These are phyloP conservation scores for Mitragyna speciosa DNA, from an alignment of 257 asterid genomes.

Conservation along the genomic window DNA sequence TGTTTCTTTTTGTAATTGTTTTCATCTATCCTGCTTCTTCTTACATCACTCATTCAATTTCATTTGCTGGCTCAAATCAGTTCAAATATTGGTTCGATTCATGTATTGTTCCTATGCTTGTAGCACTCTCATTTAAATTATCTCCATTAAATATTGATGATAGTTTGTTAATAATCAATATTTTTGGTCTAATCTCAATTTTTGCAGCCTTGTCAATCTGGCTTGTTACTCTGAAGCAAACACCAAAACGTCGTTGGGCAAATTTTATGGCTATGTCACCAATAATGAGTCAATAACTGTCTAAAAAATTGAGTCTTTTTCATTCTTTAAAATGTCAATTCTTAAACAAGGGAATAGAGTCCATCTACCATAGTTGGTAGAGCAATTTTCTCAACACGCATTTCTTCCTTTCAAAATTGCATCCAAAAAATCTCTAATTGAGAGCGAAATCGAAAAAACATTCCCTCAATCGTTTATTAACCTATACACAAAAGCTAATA, in stretches of 20 bases:
- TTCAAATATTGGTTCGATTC: conserved; percentile 18
- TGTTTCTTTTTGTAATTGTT: too few relatives aligned
- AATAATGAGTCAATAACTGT: neutral
- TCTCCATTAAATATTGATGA: conserved; percentile 18
- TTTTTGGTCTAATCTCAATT: conserved; percentile 4
- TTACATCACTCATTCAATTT: too few relatives aligned
- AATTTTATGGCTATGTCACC: neutral
- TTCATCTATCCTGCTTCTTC: too few relatives aligned
- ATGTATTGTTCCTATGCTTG: conserved; percentile 24
- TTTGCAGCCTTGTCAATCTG: conserved; percentile 7
- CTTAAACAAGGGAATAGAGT: too few relatives aligned
- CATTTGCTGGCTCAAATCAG: conserved; percentile 10
- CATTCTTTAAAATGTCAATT: too few relatives aligned
- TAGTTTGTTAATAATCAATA: conserved; percentile 3
- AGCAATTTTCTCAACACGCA: too few relatives aligned
- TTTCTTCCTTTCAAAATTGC: too few relatives aligned
- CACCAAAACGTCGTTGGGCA: neutral
- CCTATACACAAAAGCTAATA: too few relatives aligned
- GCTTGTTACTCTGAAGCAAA: conserved; percentile 2
- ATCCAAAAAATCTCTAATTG: too few relatives aligned
- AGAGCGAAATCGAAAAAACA: too few relatives aligned
- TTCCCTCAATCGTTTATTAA: too few relatives aligned
- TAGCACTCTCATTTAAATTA: conserved; percentile 11
- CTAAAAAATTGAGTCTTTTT: neutral
- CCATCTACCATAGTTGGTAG: too few relatives aligned